These are phyloP conservation scores for Metschnikowia baotianmanensis DNA, from an alignment of 805 yeast genomes.

Conservation along the genomic window DNA sequence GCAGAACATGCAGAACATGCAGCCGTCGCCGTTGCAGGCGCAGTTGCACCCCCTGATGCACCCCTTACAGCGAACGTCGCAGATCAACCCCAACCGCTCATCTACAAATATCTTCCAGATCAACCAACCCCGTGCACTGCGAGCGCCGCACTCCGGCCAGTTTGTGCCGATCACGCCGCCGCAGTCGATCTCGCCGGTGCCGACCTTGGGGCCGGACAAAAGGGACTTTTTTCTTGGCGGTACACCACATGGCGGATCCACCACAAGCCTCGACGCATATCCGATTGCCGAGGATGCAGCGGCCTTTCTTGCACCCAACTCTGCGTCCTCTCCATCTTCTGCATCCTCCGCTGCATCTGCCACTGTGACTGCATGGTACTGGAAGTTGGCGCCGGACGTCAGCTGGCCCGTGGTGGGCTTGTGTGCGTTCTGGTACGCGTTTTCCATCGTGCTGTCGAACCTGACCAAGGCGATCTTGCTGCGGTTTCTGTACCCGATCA, in stretches of 20 bases:
- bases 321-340: slow-evolving; percentile 3
- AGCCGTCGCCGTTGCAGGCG: too few species aligned
- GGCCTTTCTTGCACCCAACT: background rate
- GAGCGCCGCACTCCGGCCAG: slow-evolving; percentile 22
- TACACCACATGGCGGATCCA: slow-evolving; percentile 14
- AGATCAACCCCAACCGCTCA: slow-evolving; percentile 38
- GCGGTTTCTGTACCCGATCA: slow-evolving; percentile 75
- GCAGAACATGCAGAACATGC: too few species aligned
- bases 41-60: too few species aligned
- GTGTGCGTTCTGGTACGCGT: slow-evolving; percentile 77
- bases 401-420: slow-evolving; percentile 27
- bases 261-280: slow-evolving; percentile 13
- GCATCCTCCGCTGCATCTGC: background rate
- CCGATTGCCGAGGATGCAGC: slow-evolving; percentile 6
- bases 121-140: slow-evolving; percentile 23
- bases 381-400: slow-evolving; percentile 12
- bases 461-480: slow-evolving; percentile 74
- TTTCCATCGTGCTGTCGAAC: slow-evolving; percentile 78
- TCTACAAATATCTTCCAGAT: slow-evolving; percentile 32
- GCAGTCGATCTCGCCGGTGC: slow-evolving; percentile 30
- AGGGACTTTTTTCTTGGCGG: slow-evolving; percentile 11
- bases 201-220: slow-evolving; percentile 27
- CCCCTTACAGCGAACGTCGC: slow-evolving; percentile 22
- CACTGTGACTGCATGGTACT: slow-evolving; percentile 4
- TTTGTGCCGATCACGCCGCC: slow-evolving; percentile 33